Conservation (phyloP, 2,329 filamentous ascomycete genomes). For the Sporothrix sp. region DNA sequence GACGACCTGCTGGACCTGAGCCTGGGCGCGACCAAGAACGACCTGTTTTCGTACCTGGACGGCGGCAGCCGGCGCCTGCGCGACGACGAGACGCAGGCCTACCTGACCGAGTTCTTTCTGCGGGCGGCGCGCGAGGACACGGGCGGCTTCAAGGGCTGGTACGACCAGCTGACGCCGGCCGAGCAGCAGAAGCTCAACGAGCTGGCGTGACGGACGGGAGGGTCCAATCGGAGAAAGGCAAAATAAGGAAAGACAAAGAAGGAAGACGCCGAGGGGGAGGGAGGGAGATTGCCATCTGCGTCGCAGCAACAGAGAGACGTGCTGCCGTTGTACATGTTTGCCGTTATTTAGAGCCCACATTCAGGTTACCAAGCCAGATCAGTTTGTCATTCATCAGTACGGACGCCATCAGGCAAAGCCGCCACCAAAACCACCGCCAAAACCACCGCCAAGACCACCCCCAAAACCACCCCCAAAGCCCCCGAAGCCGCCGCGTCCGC, state of each 20-base stretch:
- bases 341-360: too few relatives aligned
- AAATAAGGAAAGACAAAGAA: too few relatives aligned
- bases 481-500: constrained; percentile 27
- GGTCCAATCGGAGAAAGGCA: too few relatives aligned
- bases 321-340: too few relatives aligned
- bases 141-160: constrained; percentile 48
- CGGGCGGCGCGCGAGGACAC: constrained; percentile 45
- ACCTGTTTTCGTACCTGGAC: constrained; percentile 71
- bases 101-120: constrained; percentile 73
- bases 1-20: constrained; percentile 67
- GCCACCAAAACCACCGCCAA: constrained; percentile 10
- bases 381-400: too few relatives aligned
- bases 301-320: too few relatives aligned
- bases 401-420: constrained; percentile 26
- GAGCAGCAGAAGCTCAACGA: constrained; percentile 49
- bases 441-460: constrained; percentile 6
- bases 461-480: constrained; percentile 29
- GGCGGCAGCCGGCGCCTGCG: constrained; percentile 50
- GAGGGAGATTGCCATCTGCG: too few relatives aligned
- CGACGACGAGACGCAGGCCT: constrained; percentile 85
- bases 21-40: too few relatives aligned
- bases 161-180: constrained; percentile 42
- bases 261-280: too few relatives aligned
- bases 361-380: too few relatives aligned
- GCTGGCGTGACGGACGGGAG: constrained; percentile 32